A percentile compares a stretch with the other conserved stretches of the same genome.
phyloP scores from a whole-genome alignment of 2,329 filamentous ascomycete genomes.

The Alternaria rosae region DNA sequence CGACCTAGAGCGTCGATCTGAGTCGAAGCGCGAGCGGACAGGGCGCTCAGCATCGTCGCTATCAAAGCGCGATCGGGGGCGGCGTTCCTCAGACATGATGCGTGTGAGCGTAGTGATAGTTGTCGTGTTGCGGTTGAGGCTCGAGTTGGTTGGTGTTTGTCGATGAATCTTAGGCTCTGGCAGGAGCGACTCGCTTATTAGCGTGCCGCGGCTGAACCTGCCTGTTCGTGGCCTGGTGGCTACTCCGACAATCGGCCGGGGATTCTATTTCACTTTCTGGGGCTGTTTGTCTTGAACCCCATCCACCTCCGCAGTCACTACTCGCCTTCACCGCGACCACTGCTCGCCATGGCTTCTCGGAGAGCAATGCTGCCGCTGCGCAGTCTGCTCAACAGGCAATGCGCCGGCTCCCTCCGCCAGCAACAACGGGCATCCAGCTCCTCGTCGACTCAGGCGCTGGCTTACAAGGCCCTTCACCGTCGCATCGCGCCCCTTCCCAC shows the following conservation, averaged over 20 bases:
- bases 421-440: conserved; percentile 52
- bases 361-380: conserved; percentile 51
- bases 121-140: conserved; percentile 4
- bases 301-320: not conserved
- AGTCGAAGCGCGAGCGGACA: conserved; percentile 78
- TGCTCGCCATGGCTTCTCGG: conserved; percentile 52
- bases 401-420: conserved; percentile 35
- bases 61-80: conserved; percentile 93
- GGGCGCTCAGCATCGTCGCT: conserved; percentile 77
- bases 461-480: conserved; percentile 95
- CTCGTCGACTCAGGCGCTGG: conserved; percentile 88
- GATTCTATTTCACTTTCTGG: conserved; percentile 18
- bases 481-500: conserved; percentile 85
- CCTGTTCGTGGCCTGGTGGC: not conserved
- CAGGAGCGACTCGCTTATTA: conserved; percentile 11
- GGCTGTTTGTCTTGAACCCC: conserved; percentile 5
- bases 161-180: conserved; percentile 6
- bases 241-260: conserved; percentile 17
- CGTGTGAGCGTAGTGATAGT: conserved; percentile 6
- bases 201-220: conserved; percentile 16
- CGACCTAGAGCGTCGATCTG: conserved; percentile 69
- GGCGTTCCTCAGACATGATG: conserved; percentile 78
- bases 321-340: conserved; percentile 26
- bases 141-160: conserved; percentile 1
- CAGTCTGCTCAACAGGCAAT: conserved; percentile 40